Conservation (phyloP, 805 yeast species). For the Saccharomycopsis sp. region DNA sequence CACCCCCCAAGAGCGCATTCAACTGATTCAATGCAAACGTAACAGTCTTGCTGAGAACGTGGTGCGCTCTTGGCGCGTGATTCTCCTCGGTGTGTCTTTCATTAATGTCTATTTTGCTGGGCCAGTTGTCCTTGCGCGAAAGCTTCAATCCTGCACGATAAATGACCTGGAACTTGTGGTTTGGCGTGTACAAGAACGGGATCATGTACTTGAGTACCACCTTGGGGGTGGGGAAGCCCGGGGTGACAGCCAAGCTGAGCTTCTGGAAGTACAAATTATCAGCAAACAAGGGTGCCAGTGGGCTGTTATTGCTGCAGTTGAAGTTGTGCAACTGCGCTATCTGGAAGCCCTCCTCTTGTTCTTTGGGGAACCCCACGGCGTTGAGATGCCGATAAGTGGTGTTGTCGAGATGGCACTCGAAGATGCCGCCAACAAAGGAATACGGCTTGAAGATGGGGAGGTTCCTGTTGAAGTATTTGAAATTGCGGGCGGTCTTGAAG, state of each 20-base stretch:
- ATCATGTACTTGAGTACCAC: constrained; percentile 3
- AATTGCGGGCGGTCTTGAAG: constrained; percentile 12
- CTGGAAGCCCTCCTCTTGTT: not conserved
- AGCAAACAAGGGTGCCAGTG: constrained; percentile 14
- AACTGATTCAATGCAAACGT: constrained; percentile 2
- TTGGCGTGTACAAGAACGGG: constrained; percentile 17
- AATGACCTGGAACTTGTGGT: too few relatives aligned
- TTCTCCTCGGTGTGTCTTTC: not conserved
- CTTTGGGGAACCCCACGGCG: not conserved
- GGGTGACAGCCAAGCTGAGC: constrained; percentile 5
- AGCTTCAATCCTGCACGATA: too few relatives aligned
- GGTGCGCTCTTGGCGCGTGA: not conserved
- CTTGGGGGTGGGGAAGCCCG: constrained; percentile 1
- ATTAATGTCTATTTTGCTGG: constrained; percentile 2
- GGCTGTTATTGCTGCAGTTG: constrained; percentile 7
- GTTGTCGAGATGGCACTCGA: constrained; percentile 9
- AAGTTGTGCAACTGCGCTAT: constrained; percentile 8
- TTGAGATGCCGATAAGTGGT: not conserved
- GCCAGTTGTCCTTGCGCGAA: constrained; percentile 1
- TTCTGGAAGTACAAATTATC: constrained; percentile 16
- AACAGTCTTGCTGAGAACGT: constrained; percentile 1
- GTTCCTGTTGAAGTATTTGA: constrained; percentile 6
- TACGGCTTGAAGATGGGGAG: constrained; percentile 13
- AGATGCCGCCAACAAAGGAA: constrained; percentile 14
- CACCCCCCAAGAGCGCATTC: not conserved